These are phyloP conservation scores for Casuarina glauca DNA, from an alignment of 306 rosid genomes.

Conservation along the genomic window DNA sequence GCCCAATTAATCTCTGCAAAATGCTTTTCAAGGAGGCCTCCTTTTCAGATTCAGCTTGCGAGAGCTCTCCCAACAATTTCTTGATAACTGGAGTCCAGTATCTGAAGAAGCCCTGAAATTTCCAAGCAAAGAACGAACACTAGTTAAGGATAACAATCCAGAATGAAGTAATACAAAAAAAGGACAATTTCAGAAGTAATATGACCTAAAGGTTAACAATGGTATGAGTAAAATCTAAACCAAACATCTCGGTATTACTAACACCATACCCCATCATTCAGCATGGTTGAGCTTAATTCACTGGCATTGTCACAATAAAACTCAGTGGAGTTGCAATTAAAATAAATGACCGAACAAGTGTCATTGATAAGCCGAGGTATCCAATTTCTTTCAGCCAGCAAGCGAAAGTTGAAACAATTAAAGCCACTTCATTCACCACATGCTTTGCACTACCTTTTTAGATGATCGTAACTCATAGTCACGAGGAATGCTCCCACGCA, in stretches of 20 bases:
- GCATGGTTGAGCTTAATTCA: neutral
- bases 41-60: slow-evolving; percentile 72
- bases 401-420: slow-evolving; percentile 12
- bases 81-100: slow-evolving; percentile 91
- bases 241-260: neutral
- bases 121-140: slow-evolving; percentile 30
- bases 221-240: neutral
- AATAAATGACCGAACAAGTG: neutral
- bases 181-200: neutral
- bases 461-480: slow-evolving; percentile 84
- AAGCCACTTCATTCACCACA: slow-evolving; percentile 11
- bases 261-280: neutral
- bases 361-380: neutral
- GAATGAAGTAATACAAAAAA: neutral
- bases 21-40: slow-evolving; percentile 74
- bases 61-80: slow-evolving; percentile 57
- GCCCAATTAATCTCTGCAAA: slow-evolving; percentile 73
- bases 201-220: neutral
- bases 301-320: neutral
- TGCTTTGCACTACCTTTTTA: slow-evolving; percentile 53
- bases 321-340: neutral
- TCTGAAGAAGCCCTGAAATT: slow-evolving; percentile 78
- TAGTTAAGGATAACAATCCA: neutral
- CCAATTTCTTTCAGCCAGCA: neutral
- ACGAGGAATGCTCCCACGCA: slow-evolving; percentile 47